phyloP scores from a whole-genome alignment of 2,329 filamentous ascomycete species.

The Xylariaceae sp. region DNA sequence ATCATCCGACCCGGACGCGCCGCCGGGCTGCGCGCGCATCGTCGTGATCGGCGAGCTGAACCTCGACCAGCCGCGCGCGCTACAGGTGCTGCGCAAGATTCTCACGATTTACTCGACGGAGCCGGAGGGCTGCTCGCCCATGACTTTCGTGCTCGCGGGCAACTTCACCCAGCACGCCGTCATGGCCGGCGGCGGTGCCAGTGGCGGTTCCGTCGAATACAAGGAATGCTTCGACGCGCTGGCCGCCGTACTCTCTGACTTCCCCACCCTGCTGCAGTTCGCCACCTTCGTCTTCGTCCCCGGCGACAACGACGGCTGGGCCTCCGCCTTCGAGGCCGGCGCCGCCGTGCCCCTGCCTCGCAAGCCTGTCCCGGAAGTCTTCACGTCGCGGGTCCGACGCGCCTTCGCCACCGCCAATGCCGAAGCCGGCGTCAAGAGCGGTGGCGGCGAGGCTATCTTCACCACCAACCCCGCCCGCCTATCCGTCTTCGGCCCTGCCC shows the following conservation, averaged over 20 bases:
- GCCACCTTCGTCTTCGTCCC: constrained; percentile 92
- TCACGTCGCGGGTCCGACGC: constrained; percentile 83
- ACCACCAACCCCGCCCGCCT: constrained; percentile 84
- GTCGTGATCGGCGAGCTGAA: constrained; percentile 86
- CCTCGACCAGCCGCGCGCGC: constrained; percentile 79
- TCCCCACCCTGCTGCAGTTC: constrained; percentile 74
- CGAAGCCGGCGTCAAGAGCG: constrained; percentile 56
- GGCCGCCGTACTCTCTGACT: constrained; percentile 80
- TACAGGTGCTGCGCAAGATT: constrained; percentile 80
- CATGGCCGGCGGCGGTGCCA: constrained; percentile 68
- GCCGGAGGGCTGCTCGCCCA: constrained; percentile 65
- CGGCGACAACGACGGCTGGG: constrained; percentile 97
- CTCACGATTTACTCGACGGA: constrained; percentile 73
- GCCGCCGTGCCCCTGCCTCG: constrained; percentile 71
- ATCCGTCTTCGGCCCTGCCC: constrained; percentile 81
- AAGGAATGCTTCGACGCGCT: constrained; percentile 94
- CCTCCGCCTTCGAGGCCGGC: constrained; percentile 79
- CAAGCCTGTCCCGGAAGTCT: constrained; percentile 79
- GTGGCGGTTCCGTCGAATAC: constrained; percentile 87
- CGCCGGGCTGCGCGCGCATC: constrained; percentile 54
- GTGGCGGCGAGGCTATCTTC: constrained; percentile 78
- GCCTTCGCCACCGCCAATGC: constrained; percentile 78
- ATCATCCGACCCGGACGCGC: constrained; percentile 36
- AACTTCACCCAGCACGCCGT: constrained; percentile 75
- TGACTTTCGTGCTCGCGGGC: constrained; percentile 81